Base-by-base conservation (phyloP, 2,329 filamentous ascomycete genomes). In the Aaosphaeria arxii region DNA sequence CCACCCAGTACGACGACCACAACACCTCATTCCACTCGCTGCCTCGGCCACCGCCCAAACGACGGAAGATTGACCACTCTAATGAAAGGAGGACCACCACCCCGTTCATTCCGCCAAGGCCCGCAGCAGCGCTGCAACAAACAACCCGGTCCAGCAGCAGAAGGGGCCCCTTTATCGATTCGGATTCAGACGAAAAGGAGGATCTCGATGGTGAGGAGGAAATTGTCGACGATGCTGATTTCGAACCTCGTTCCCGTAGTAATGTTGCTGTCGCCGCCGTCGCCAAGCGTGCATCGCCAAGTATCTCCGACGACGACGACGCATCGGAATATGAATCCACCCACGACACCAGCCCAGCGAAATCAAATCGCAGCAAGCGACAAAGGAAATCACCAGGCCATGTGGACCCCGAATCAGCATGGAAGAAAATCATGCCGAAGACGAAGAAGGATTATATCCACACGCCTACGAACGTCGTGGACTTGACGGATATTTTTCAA, bases 1-100 rank as follows among this genome's bases (percentile, higher is more conserved):
- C 84, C 24, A 83, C 80, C 35, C 79, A 84, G 53, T 69, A 69
- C 4, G 70, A 71, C 59, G 30, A 55, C 61, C 47, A 56, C 57
- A 35, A 53, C 67, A 48, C 33, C 33, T 49, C 57, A 59, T 70
- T 70, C 52, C 66, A 52, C 35, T 44, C 55, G 36, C 71, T 65
- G 44, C 64, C 67, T 46, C 59, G 66, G 47, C 17, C 17, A 24
- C 61, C 66, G 29, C 50, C 55, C 46, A 74, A 74, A 58, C 63
- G 71, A 31, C 63, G 61, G 40, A 67, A 64, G 52, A 50, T 66
- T 30, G 53, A 50, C 44, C 54, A 56, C 28, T 44, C 50, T 61
- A 55, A 63, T 61, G 57, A 61, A 45, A 55, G 50, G 47, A 47
- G 51, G 13, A 48, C 44, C 17, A 44, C 55, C 52, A 57, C 61